phyloP scores from a whole-genome alignment of 148 eudicot species.

The Nepenthes gracilis region DNA sequence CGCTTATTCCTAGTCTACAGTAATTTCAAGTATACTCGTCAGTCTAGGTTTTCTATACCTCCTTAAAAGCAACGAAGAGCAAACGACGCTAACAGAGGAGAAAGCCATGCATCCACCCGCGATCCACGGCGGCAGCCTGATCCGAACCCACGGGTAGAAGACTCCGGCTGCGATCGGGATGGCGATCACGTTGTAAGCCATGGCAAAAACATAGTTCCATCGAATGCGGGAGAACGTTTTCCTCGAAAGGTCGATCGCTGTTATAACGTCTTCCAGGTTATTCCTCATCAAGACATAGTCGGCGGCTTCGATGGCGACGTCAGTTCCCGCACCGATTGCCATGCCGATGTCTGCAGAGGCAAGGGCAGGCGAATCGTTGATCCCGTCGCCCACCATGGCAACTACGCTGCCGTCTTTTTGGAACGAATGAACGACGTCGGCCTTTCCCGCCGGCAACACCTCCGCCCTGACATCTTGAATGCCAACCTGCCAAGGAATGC shows the following conservation, averaged over 20 bases:
- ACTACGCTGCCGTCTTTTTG: slow-evolving; percentile 74
- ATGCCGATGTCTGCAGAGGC: slow-evolving; percentile 96
- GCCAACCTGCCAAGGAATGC: slow-evolving; percentile 46
- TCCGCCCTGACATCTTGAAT: slow-evolving; percentile 79
- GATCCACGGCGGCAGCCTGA: slow-evolving; percentile 87
- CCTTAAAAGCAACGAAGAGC: slow-evolving; percentile 89
- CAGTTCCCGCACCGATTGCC: slow-evolving; percentile 99
- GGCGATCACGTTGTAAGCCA: slow-evolving; percentile 78
- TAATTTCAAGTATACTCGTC: slow-evolving; percentile 77
- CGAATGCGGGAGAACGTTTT: slow-evolving; percentile 77
- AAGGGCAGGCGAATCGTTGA: slow-evolving; percentile 93
- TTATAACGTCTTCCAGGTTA: slow-evolving; percentile 89
- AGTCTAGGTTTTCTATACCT: slow-evolving; percentile 79
- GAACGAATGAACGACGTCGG: slow-evolving; percentile 69
- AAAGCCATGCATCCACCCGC: slow-evolving; percentile 99
- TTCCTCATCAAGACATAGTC: slow-evolving; percentile 90
- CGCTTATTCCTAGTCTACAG: slow-evolving; percentile 40
- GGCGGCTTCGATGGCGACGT: slow-evolving; percentile 92
- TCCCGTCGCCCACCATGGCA: slow-evolving; percentile 98
- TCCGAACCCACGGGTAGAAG: slow-evolving; percentile 51
- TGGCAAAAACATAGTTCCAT: slow-evolving; percentile 79
- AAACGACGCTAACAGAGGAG: slow-evolving; percentile 90
- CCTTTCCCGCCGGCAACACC: slow-evolving; percentile 96
- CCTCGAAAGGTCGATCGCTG: slow-evolving; percentile 90
- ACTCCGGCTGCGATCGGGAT: slow-evolving; percentile 89